Conservation (phyloP, 768 basidiomycete species). For the Mycena crocata region DNA sequence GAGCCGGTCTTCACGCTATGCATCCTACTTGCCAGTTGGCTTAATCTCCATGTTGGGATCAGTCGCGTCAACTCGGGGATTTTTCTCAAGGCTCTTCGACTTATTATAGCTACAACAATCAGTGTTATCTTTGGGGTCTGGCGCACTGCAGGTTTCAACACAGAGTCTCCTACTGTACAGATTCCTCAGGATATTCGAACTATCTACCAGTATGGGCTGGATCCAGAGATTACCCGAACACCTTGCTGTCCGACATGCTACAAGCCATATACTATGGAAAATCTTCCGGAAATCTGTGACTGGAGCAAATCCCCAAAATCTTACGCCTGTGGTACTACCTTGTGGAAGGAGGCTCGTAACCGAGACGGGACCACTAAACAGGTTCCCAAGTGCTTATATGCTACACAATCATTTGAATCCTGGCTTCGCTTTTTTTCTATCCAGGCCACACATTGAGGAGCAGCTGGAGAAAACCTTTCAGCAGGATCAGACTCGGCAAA, state of each 20-base stretch:
- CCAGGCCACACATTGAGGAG: slow-evolving; percentile 1
- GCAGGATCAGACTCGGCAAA: background rate
- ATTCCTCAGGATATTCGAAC: background rate
- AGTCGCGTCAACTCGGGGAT: background rate
- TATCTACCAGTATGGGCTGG: background rate
- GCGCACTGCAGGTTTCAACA: background rate
- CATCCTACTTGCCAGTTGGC: background rate
- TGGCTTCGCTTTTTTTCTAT: slow-evolving; percentile 11
- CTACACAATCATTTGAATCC: slow-evolving; percentile 6
- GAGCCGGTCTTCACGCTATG: background rate
- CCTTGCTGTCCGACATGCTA: slow-evolving; percentile 10
- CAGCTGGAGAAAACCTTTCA: background rate
- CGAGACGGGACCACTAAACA: background rate
- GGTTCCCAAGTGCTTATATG: background rate
- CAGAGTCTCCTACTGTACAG: background rate
- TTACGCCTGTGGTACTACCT: background rate
- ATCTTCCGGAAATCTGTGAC: background rate
- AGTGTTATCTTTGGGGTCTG: background rate
- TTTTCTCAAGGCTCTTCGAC: background rate
- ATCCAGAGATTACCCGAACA: slow-evolving; percentile 5
- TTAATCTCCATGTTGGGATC: background rate
- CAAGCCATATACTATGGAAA: background rate
- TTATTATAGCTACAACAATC: background rate
- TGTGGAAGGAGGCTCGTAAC: no score
- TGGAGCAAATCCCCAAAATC: background rate